phyloP scores from a whole-genome alignment of 1,284 basidiomycete genomes.

The Sutorius eximius region DNA sequence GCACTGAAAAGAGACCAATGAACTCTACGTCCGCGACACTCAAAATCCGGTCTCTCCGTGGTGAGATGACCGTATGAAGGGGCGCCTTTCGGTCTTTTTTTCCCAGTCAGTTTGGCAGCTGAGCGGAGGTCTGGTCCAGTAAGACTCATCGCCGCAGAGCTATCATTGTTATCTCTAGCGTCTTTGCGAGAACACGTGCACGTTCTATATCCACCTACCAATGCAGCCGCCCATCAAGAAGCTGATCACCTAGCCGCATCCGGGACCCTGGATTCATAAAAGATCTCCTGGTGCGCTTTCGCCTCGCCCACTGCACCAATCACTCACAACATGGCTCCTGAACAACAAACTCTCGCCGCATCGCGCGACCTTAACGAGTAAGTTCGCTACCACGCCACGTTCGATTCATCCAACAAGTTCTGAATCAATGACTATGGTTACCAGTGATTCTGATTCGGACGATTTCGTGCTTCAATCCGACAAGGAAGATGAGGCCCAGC shows the following conservation, averaged over 20 bases:
- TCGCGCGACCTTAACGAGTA: background rate
- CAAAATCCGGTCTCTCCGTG: background rate
- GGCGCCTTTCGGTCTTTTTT: background rate
- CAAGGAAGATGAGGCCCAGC: background rate
- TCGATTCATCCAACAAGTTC: background rate
- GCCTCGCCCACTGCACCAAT: too few species aligned
- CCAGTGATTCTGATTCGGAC: background rate
- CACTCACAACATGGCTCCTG: background rate
- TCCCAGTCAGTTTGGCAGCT: background rate
- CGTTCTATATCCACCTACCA: slow-evolving; percentile 1
- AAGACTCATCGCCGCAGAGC: background rate
- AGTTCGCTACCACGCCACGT: background rate
- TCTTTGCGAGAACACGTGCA: slow-evolving; percentile 10
- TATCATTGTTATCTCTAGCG: slow-evolving; percentile 23
- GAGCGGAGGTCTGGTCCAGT: background rate
- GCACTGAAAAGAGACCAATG: too few species aligned
- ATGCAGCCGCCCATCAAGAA: slow-evolving; percentile 10
- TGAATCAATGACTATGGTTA: background rate
- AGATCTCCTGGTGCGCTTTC: background rate
- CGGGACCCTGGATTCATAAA: slow-evolving; percentile 16
- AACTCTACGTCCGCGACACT: background rate
- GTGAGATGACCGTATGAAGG: background rate
- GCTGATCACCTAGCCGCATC: background rate
- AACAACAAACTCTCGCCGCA: background rate
- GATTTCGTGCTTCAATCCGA: background rate